Evolutionary conservation across 148 eudicot genomes (phyloP).

Genomic region (Rhododendron vialii): DNA sequence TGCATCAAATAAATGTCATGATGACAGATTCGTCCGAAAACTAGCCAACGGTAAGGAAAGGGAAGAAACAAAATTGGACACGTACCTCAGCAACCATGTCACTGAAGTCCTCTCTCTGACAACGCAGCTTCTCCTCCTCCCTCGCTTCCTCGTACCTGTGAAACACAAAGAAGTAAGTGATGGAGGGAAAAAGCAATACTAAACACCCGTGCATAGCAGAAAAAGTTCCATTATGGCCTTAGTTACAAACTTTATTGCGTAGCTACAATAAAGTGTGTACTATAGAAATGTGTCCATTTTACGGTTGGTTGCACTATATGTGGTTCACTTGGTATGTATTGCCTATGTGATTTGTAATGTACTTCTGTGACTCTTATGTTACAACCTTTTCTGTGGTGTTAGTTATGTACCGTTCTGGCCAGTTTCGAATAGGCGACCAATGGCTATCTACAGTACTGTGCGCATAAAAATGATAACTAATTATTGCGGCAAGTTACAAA

Average conservation of each 20-base stretch:
- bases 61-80: neutral
- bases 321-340: neutral
- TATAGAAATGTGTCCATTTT: neutral
- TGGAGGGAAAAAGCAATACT: neutral
- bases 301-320: neutral
- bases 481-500: too few relatives aligned
- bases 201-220: neutral
- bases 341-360: neutral
- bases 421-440: neutral
- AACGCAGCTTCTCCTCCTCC: constrained; percentile 81
- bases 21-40: neutral
- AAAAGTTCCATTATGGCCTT: neutral
- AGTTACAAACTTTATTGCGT: neutral
- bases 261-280: neutral
- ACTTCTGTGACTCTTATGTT: neutral
- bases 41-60: neutral
- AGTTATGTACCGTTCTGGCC: neutral
- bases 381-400: neutral
- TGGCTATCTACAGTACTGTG: neutral
- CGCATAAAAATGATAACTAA: too few relatives aligned
- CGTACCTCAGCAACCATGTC: constrained; percentile 97
- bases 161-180: neutral
- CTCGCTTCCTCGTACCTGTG: constrained; percentile 92
- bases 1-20: constrained; percentile 17
- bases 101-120: constrained; percentile 87